Evolutionary conservation across 2,329 filamentous ascomycete species (phyloP), one percentile per base, ranked within the genome.

Genomic region (Pseudogymnoascus sp.): DNA sequence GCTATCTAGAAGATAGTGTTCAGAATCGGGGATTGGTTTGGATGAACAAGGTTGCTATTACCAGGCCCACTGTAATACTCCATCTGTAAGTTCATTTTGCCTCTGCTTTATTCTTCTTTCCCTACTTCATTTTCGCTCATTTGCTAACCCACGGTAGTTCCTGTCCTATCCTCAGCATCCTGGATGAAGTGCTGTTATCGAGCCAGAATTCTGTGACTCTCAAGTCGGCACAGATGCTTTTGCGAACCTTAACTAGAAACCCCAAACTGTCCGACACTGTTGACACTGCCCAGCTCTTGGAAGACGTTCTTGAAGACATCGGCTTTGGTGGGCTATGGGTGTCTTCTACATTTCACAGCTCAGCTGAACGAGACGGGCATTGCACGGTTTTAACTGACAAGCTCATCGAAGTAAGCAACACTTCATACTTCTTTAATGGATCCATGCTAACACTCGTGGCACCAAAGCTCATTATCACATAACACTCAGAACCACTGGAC

Each of bases 251-350:
- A 10, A 84, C 83, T 21, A 80, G 80, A 1, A 82, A 82, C 62
- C 74, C 77, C 2, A 79, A 79, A 56, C 85, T 84, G 64, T 75
- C 79, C 2, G 75, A 75, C 7, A 78, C 79, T 14, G 73, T 81
- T 16, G 78, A 81, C 56, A 80, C 81, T 4, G 76, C 77, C 31
- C 77, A 78, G 40, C 73, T 77, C 28, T 73, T 88, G 10, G 79
- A 79, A 59, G 79, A 82, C 53, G 78, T 81, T 1, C 76, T 89
- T 7, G 80, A 84, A 38, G 80, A 82, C 2, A 81, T 85, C 72
- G 87, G 86, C 1, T 88, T 89, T 65, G 79, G 81, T 7, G 86
- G 87, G 0, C 75, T 89, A 1, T 88, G 84, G 84, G 79, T 80
- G 11, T 71, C 69, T 10, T 69, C 70, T 4, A 73, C 72, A 6